phyloP scores from a whole-genome alignment of 352 stramenopile genomes.

The Phytophthora melonis region DNA sequence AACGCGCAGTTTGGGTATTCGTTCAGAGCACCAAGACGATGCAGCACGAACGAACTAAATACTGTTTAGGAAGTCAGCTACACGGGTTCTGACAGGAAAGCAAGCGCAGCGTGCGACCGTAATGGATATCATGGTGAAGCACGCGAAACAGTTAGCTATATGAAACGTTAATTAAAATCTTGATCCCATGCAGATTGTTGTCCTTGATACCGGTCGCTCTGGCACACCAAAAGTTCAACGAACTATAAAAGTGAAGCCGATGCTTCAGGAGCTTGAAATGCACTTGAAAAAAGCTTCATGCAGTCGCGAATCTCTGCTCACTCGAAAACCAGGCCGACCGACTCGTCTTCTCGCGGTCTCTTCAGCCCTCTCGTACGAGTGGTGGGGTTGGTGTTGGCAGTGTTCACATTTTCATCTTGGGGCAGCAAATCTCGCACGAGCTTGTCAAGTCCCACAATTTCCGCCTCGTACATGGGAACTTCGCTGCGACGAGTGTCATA shows the following conservation, averaged over 20 bases:
- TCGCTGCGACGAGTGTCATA: conserved; percentile 7
- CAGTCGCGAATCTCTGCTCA: neutral
- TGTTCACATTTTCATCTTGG: neutral
- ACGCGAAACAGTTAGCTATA: too few species aligned
- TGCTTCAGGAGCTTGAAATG: neutral
- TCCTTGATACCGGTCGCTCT: too few species aligned
- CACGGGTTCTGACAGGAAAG: too few species aligned
- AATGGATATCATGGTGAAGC: too few species aligned
- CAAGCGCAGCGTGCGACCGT: too few species aligned
- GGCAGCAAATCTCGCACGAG: neutral
- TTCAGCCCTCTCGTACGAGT: neutral
- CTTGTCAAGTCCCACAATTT: conserved; percentile 5
- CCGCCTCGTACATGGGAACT: conserved; percentile 2
- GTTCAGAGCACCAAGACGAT: too few species aligned
- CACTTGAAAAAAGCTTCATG: neutral
- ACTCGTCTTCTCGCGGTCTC: neutral
- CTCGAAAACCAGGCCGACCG: neutral
- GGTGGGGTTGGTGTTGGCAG: neutral
- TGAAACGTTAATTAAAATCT: too few species aligned
- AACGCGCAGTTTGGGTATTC: too few species aligned
- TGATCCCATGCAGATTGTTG: too few species aligned
- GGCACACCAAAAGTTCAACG: neutral
- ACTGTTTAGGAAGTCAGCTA: too few species aligned
- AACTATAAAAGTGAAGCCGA: neutral
- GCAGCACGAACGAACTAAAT: too few species aligned